Evolutionary conservation across 352 stramenopile genomes (phyloP).

Genomic region (Phytophthora fragariae): DNA sequence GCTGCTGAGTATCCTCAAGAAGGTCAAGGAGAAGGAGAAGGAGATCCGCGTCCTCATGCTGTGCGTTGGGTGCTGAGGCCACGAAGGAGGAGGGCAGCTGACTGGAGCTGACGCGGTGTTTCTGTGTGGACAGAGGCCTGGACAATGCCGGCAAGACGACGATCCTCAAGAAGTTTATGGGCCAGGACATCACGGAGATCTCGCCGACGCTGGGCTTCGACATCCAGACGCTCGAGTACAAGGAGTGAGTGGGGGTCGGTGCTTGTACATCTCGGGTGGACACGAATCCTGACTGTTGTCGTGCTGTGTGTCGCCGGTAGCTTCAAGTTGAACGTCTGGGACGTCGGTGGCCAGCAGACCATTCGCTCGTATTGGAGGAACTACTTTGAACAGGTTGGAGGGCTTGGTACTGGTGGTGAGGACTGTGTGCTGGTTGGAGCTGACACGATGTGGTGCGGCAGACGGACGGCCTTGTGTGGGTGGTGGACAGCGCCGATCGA

Average conservation of each 20-base stretch:
- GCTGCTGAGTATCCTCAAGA: slow-evolving; percentile 94
- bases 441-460: slow-evolving; percentile 25
- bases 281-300: not conserved
- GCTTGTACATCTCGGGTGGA: not conserved
- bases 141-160: slow-evolving; percentile 99
- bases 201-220: slow-evolving; percentile 99
- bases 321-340: slow-evolving; percentile 99
- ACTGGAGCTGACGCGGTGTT: slow-evolving; percentile 20
- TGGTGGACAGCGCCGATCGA: slow-evolving; percentile 97
- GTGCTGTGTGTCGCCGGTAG: slow-evolving; percentile 48
- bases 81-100: not conserved
- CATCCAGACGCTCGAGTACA: slow-evolving; percentile 99
- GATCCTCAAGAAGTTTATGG: slow-evolving; percentile 98
- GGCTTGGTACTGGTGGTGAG: not conserved
- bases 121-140: slow-evolving; percentile 82
- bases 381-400: slow-evolving; percentile 97
- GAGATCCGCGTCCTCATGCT: slow-evolving; percentile 99
- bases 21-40: slow-evolving; percentile 99
- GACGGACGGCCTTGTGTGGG: slow-evolving; percentile 99
- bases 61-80: slow-evolving; percentile 44
- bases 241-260: slow-evolving; percentile 55
- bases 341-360: slow-evolving; percentile 99
- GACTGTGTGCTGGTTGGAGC: not conserved
- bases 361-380: slow-evolving; percentile 99
- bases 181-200: slow-evolving; percentile 97